A percentile compares a stretch with the other conserved stretches of the same genome.
Conservation (phyloP, 2,329 filamentous ascomycete species). For the Fusarium longipes region DNA sequence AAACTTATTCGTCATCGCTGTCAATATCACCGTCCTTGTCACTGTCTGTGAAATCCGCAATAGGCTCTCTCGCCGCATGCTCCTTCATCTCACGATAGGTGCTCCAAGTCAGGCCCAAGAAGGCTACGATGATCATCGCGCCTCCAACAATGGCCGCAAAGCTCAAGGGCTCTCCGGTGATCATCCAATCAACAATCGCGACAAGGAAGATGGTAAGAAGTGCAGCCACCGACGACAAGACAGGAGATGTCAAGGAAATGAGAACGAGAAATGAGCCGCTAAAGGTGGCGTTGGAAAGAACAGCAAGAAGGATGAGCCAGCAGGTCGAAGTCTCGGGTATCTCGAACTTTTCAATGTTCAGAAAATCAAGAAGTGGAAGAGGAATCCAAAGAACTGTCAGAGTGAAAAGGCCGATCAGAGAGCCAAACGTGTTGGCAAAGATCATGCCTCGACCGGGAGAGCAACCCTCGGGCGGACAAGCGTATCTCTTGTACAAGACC, state of each 20-base stretch:
- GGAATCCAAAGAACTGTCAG: conserved; percentile 91
- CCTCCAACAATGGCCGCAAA: conserved; percentile 84
- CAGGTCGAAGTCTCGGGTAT: conserved; percentile 82
- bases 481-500: conserved; percentile 92
- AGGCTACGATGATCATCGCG: conserved; percentile 86
- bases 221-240: conserved; percentile 90
- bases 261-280: conserved; percentile 93
- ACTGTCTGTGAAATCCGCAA: conserved; percentile 59
- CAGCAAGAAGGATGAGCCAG: conserved; percentile 81
- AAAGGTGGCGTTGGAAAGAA: conserved; percentile 90
- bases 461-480: conserved; percentile 91
- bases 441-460: conserved; percentile 90
- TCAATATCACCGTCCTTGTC: conserved; percentile 59
- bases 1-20: conserved; percentile 45
- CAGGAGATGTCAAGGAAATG: conserved; percentile 91
- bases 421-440: conserved; percentile 93
- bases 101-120: conserved; percentile 87
- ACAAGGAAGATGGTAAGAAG: conserved; percentile 97
- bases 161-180: conserved; percentile 81
- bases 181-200: conserved; percentile 87
- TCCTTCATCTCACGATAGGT: conserved; percentile 95
- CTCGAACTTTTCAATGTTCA: conserved; percentile 84
- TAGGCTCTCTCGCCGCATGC: conserved; percentile 72
- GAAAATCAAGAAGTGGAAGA: conserved; percentile 81
- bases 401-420: conserved; percentile 87